phyloP scores from a whole-genome alignment of 768 basidiomycete species.

The Daedaleopsis nitida region DNA sequence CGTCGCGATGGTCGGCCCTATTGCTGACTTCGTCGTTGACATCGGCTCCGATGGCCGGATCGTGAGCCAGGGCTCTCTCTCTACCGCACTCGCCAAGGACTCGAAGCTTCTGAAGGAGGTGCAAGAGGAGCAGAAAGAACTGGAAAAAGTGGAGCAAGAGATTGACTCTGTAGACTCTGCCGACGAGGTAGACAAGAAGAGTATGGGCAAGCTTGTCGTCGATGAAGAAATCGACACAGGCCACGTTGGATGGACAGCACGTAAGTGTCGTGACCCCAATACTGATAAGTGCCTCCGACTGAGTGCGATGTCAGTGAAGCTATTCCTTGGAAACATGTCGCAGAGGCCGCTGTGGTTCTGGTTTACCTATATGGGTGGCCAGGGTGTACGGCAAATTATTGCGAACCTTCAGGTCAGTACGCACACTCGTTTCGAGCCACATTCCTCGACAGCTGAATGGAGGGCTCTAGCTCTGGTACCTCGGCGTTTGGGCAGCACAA shows the following conservation, averaged over 20 bases:
- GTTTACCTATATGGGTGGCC: constrained; percentile 1
- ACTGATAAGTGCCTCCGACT: background rate
- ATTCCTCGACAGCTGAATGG: background rate
- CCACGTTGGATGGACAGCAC: constrained; percentile 51
- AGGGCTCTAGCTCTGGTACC: constrained; percentile 40
- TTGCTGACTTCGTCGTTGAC: constrained; percentile 56
- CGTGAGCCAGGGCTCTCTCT: constrained; percentile 46
- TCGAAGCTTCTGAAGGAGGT: constrained; percentile 31
- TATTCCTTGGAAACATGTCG: constrained; percentile 9
- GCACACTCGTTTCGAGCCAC: too few species aligned
- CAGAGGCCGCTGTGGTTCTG: constrained; percentile 3
- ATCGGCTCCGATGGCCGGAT: constrained; percentile 53
- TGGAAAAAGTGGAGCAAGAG: constrained; percentile 25
- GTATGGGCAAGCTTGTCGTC: constrained; percentile 59
- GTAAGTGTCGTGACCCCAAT: constrained; percentile 22
- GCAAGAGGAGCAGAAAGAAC: constrained; percentile 21
- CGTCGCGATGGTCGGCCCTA: constrained; percentile 49
- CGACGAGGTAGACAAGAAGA: constrained; percentile 22
- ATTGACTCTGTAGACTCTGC: constrained; percentile 25
- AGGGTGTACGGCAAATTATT: background rate
- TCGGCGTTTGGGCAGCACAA: constrained; percentile 36
- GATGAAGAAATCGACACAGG: constrained; percentile 66
- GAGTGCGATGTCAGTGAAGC: background rate
- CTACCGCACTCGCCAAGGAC: constrained; percentile 44
- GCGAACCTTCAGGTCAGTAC: constrained; percentile 4